Conservation (phyloP, 2,329 filamentous ascomycete species). For the Endocalyx cinctus region DNA sequence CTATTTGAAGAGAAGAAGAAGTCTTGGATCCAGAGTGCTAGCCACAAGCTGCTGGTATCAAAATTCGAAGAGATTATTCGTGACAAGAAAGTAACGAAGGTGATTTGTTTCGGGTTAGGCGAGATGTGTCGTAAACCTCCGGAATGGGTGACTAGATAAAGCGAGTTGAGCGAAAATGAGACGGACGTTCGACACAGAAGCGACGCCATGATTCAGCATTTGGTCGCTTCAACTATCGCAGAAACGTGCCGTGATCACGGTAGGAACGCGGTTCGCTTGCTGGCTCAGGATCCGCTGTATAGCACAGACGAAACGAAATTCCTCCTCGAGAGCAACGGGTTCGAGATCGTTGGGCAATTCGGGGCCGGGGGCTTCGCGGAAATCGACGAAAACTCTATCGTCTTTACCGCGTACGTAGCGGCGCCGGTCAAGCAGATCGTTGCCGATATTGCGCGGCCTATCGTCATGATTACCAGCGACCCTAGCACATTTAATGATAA, state of each 20-base stretch:
- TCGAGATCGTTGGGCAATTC: slow-evolving; percentile 16
- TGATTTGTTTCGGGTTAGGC: slow-evolving; percentile 22
- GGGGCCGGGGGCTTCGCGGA: slow-evolving; percentile 28
- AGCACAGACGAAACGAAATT: slow-evolving; percentile 3
- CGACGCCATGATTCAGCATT: slow-evolving; percentile 13
- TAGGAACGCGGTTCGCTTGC: slow-evolving; percentile 9
- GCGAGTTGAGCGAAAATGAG: too few species aligned
- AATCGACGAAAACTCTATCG: slow-evolving; percentile 28
- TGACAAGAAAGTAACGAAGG: slow-evolving; percentile 17
- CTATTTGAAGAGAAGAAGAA: slow-evolving; percentile 9
- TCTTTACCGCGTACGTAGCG: slow-evolving; percentile 27
- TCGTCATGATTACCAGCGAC: slow-evolving; percentile 3
- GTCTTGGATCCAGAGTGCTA: slow-evolving; percentile 15
- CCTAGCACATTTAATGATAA: neutral
- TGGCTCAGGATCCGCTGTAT: slow-evolving; percentile 21
- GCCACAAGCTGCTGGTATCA: slow-evolving; percentile 12
- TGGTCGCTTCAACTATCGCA: slow-evolving; percentile 16
- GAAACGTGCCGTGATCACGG: slow-evolving; percentile 6
- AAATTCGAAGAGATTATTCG: slow-evolving; percentile 9
- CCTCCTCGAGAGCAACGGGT: slow-evolving; percentile 11
- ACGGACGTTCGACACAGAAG: slow-evolving; percentile 6
- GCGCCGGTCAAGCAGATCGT: slow-evolving; percentile 32
- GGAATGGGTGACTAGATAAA: too few species aligned
- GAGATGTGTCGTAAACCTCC: slow-evolving; percentile 11
- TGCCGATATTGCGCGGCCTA: slow-evolving; percentile 30